Evolutionary conservation across 352 stramenopile genomes (phyloP), one percentile per base, ranked within the genome.

Genomic region (Pythium sp.): DNA sequence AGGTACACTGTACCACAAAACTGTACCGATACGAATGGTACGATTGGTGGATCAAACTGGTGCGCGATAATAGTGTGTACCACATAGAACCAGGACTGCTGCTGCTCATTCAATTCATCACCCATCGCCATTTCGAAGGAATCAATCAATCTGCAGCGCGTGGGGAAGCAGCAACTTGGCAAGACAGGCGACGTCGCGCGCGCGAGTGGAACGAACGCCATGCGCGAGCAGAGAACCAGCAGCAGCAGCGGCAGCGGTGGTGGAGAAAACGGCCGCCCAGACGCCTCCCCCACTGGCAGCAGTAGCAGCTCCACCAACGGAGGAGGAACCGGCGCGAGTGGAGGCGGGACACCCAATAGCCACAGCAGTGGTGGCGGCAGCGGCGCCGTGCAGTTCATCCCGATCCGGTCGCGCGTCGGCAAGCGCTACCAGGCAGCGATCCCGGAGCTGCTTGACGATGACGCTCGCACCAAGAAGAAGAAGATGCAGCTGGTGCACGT

Each of bases 401-500:
- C 86, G n/a, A 73, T 94, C 14, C 86, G 82, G 51, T 93, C 85
- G 26, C 80, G 89, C 28, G 85, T 96, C 14, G 89, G 89, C 8
- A 92, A 90, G 78, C 75, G 84, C 59, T 96, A 84, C 65, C 89
- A 96, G 75, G 89, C 89, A 24, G 64, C 70, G 43, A 78, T 96
- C 32, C 89, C 89, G 0, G 79, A 87, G 46, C 47, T 92, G 49
- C 63, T 84, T 22, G 41, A 64, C 0, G 54, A 75, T 55, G 28
- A 49, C 65, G 26, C n/a, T 68, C 64, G 74, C 11, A 49, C 74
- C 1, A 59, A 64, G 58, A 82, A 73, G 66, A 67, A 69, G 22
- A 73, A 82, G 36, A 64, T 36, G 65, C 65, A 66, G 5, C 54
- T 78, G 28, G 54, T 74, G 58, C 76, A 78, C 54, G 76, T 68